These are phyloP conservation scores for Alnus glutinosa DNA, from an alignment of 306 rosid species.

Conservation along the genomic window DNA sequence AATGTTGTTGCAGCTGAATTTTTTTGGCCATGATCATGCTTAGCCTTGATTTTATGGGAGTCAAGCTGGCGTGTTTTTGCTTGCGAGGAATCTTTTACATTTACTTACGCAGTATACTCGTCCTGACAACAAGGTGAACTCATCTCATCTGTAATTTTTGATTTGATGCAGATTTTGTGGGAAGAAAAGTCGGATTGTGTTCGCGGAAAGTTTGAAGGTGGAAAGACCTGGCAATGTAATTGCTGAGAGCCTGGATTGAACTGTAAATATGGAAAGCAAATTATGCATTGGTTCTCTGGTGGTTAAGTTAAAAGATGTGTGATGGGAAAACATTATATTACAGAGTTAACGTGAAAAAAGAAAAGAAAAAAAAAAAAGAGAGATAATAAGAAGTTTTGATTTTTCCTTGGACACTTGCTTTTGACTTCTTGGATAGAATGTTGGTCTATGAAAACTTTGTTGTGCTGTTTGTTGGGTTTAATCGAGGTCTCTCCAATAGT, in stretches of 20 bases:
- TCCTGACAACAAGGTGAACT: background rate
- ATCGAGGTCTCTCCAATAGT: too few relatives aligned
- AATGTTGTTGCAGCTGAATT: background rate
- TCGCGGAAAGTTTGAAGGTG: constrained; percentile 5
- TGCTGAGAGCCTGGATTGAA: constrained; percentile 27
- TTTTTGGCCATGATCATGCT: background rate
- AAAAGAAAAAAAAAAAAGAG: too few relatives aligned
- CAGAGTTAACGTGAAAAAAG: constrained; percentile 6
- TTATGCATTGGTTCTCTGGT: constrained; percentile 10
- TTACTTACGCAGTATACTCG: background rate
- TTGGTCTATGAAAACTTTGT: background rate
- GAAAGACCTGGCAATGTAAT: constrained; percentile 10
- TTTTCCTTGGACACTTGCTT: background rate
- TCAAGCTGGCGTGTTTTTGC: background rate
- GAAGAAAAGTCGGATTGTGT: constrained; percentile 18
- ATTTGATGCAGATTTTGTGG: constrained; percentile 36
- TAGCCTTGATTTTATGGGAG: background rate
- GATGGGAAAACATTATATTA: constrained; percentile 27
- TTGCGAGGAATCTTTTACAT: background rate
- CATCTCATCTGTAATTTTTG: background rate
- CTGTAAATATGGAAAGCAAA: constrained; percentile 43
- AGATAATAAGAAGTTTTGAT: background rate
- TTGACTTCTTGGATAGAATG: background rate
- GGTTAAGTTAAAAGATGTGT: constrained; percentile 19
- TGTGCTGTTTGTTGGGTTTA: too few relatives aligned